Base-by-base conservation (phyloP, 2,329 filamentous ascomycete genomes). In the Colletotrichum brevisporum region DNA sequence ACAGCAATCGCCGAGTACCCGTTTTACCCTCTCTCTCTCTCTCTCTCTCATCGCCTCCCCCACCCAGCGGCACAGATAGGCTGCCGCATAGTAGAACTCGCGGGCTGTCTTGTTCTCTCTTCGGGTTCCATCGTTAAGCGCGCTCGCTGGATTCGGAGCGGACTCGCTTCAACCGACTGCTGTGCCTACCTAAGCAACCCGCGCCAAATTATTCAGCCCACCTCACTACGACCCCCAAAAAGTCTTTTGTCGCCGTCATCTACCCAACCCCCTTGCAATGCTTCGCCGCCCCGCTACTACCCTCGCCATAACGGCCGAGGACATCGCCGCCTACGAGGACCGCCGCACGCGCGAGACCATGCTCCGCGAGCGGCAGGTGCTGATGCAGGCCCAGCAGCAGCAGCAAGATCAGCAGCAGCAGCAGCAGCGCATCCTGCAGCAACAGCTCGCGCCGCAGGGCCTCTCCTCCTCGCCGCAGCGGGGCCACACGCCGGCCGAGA, bases 241-340 rank as follows among this genome's bases (percentile, higher is more conserved):
- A 8, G 4, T 36, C 31, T 24, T 24, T 36, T 36, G 9, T 36
- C 31, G 9, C 31, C 31, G 31, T 36, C 31, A 9, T 36, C 31
- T 10, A 10, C 31, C 54, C n/a, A 41, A 70, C 47, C 27, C n/a
- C 53, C 45, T 69, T 69, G 79, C 43, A 8, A 91, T 92, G 90
- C 89, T 92, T 73, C 89, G 90, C 74, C 88, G 91, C 53, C 86
- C 89, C 16, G 86, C 91, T 12, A 94, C 92, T 54, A 87, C 88
- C 15, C 88, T 94, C 71, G 83, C 86, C 63, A 86, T 94, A 72
- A 93, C 91, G 2, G 84, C 89, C 55, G 90, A 92, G 76, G 92
- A 94, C 78, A 85, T 94, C 47, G 89, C 90, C 47, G 83, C 87
- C 62, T 93, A 92, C 80, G 91, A 94, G 76, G 90, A 91, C 77